Evolutionary conservation across 2,329 filamentous ascomycete species (phyloP).

Genomic region (Aspergillus costaricaensis): DNA sequence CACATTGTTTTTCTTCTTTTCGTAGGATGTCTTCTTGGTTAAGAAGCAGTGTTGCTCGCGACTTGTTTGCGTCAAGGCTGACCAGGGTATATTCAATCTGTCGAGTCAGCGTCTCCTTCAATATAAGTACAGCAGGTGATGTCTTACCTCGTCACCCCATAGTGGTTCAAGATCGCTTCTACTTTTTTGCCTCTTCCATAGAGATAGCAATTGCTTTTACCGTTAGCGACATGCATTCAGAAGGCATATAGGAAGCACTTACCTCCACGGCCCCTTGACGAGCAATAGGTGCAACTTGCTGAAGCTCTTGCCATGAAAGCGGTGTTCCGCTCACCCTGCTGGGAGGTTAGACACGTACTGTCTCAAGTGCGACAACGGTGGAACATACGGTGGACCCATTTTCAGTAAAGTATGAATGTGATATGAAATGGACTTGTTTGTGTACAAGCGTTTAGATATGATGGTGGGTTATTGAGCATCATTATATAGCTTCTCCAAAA

Average conservation of each 20-base stretch:
- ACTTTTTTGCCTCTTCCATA: conserved; percentile 13
- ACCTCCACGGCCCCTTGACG: conserved; percentile 4
- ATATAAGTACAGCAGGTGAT: too few species aligned
- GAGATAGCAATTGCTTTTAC: conserved; percentile 13
- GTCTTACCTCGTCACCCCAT: conserved; percentile 19
- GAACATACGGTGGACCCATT: conserved; percentile 6
- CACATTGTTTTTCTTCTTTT: conserved; percentile 1
- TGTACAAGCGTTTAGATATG: not conserved
- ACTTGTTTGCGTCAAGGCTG: conserved; percentile 1
- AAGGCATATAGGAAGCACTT: not conserved
- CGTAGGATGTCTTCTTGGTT: conserved; percentile 14
- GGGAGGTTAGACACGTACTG: not conserved
- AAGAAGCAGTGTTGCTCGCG: conserved; percentile 15
- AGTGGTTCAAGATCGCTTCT: conserved; percentile 2
- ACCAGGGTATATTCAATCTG: conserved; percentile 18
- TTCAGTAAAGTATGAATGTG: not conserved
- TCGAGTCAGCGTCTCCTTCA: not conserved
- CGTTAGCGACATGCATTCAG: not conserved
- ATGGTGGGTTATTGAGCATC: not conserved
- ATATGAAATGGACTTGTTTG: not conserved
- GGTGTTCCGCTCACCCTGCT: not conserved
- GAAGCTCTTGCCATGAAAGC: conserved; percentile 4
- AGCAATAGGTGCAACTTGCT: conserved; percentile 2
- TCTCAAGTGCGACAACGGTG: too few species aligned
- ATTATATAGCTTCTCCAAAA: not conserved